Evolutionary conservation across 768 basidiomycete genomes (phyloP).

Genomic region (Nidularia sp.): DNA sequence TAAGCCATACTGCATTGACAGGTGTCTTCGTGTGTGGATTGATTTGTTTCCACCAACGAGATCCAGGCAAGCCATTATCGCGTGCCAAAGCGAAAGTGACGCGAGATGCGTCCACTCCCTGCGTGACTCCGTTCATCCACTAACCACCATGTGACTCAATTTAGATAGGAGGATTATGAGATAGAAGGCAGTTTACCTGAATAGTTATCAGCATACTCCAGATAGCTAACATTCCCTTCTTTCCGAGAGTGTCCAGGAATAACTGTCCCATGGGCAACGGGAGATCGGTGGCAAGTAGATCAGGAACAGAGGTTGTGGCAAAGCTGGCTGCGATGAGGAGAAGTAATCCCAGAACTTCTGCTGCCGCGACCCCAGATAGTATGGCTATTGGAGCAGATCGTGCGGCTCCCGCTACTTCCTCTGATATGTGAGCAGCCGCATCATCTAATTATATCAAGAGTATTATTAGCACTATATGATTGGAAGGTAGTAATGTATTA

Average conservation of each 20-base stretch:
- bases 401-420: slow-evolving; percentile 55
- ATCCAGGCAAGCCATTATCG: slow-evolving; percentile 32
- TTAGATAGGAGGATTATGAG: background rate
- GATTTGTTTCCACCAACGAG: slow-evolving; percentile 28
- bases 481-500: background rate
- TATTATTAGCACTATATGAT: no score
- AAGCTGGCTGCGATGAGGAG: slow-evolving; percentile 53
- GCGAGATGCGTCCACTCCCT: slow-evolving; percentile 62
- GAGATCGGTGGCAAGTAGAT: slow-evolving; percentile 36
- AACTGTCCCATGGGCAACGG: slow-evolving; percentile 61
- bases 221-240: slow-evolving; percentile 54
- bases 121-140: slow-evolving; percentile 63
- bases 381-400: slow-evolving; percentile 58
- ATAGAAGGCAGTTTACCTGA: slow-evolving; percentile 2
- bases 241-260: slow-evolving; percentile 51
- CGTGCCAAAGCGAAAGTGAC: slow-evolving; percentile 61
- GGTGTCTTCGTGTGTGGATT: slow-evolving; percentile 26
- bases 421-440: slow-evolving; percentile 62
- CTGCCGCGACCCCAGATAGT: slow-evolving; percentile 45
- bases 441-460: slow-evolving; percentile 35
- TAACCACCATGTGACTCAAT: slow-evolving; percentile 10
- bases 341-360: slow-evolving; percentile 51
- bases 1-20: slow-evolving; percentile 36
- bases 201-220: slow-evolving; percentile 56
- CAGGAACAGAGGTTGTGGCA: slow-evolving; percentile 43